phyloP scores from a whole-genome alignment of 192 early-diverging fungal genomes.

The Fimicolochytrium jonesii region DNA sequence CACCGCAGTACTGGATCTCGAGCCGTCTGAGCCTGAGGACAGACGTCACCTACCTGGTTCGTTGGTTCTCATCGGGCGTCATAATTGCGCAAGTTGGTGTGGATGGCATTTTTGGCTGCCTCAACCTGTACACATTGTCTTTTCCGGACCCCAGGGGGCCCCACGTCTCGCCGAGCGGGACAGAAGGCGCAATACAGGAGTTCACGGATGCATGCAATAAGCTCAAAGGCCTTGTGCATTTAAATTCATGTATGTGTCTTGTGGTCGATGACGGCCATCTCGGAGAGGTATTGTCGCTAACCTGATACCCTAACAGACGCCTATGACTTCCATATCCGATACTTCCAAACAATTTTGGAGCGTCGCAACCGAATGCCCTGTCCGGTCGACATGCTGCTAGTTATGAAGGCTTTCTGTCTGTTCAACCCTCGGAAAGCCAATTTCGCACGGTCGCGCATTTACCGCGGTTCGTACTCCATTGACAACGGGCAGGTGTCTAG shows the following conservation, averaged over 20 bases:
- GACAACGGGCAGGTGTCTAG: slow-evolving; percentile 20
- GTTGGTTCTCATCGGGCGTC: slow-evolving; percentile 16
- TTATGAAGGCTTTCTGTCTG: slow-evolving; percentile 36
- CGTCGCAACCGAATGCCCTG: not conserved
- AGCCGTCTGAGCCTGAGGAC: slow-evolving; percentile 21
- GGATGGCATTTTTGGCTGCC: slow-evolving; percentile 35
- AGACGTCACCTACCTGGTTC: slow-evolving; percentile 31
- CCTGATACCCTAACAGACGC: too few relatives aligned
- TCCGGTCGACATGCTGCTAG: slow-evolving; percentile 32
- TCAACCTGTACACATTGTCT: slow-evolving; percentile 44
- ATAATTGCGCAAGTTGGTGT: slow-evolving; percentile 47
- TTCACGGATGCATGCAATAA: slow-evolving; percentile 31
- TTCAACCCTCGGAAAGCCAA: slow-evolving; percentile 39
- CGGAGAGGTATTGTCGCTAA: too few relatives aligned
- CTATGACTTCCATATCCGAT: slow-evolving; percentile 51
- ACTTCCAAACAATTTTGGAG: slow-evolving; percentile 39
- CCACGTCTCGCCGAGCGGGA: not conserved
- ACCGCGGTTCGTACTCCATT: slow-evolving; percentile 26
- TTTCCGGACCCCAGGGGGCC: too few relatives aligned
- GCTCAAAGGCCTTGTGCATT: slow-evolving; percentile 33
- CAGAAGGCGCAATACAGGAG: slow-evolving; percentile 10
- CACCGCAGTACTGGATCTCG: slow-evolving; percentile 25
- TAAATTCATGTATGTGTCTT: slow-evolving; percentile 45
- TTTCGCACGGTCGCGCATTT: slow-evolving; percentile 40
- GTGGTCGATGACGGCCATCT: too few relatives aligned